A percentile compares a stretch with the other conserved stretches of the same genome.
These are phyloP conservation scores for Tylopilus sp. DNA, from an alignment of 768 basidiomycete species.

Conservation along the genomic window DNA sequence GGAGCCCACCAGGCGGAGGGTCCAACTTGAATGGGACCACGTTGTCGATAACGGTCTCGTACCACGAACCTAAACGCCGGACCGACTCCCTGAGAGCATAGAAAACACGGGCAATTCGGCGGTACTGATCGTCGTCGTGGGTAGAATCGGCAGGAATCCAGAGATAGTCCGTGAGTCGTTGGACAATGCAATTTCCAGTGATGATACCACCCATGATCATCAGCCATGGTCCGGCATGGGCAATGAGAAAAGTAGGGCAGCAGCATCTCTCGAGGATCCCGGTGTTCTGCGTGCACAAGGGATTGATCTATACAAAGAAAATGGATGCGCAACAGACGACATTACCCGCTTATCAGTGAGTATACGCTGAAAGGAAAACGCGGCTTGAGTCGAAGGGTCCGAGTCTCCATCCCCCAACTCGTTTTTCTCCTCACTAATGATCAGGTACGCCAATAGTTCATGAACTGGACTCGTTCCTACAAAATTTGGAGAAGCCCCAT, in stretches of 20 bases:
- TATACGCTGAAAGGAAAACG: slow-evolving; percentile 20
- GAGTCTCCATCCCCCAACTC: slow-evolving; percentile 18
- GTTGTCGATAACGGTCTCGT: slow-evolving; percentile 2
- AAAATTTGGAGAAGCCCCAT: slow-evolving; percentile 3
- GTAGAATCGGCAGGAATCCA: not conserved
- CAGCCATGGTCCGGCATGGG: not conserved
- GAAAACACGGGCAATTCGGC: not conserved
- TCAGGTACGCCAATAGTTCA: not conserved
- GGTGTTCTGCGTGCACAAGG: slow-evolving; percentile 3
- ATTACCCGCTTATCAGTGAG: slow-evolving; percentile 13
- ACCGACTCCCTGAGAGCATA: slow-evolving; percentile 8
- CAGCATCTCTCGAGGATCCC: not conserved
- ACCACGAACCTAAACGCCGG: slow-evolving; percentile 17
- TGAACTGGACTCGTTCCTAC: not conserved
- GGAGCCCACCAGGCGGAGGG: too few species aligned
- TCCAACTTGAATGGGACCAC: too few species aligned
- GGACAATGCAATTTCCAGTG: slow-evolving; percentile 28
- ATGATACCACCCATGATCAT: not conserved
- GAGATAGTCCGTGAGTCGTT: slow-evolving; percentile 6
- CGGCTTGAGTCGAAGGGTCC: slow-evolving; percentile 31
- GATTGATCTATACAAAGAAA: not conserved
- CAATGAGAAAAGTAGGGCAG: not conserved
- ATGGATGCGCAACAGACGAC: not conserved
- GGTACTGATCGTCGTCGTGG: not conserved
- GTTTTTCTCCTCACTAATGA: slow-evolving; percentile 22